These are phyloP conservation scores for Wickerhamomyces canadensis DNA, from an alignment of 805 yeast species.

Conservation along the genomic window DNA sequence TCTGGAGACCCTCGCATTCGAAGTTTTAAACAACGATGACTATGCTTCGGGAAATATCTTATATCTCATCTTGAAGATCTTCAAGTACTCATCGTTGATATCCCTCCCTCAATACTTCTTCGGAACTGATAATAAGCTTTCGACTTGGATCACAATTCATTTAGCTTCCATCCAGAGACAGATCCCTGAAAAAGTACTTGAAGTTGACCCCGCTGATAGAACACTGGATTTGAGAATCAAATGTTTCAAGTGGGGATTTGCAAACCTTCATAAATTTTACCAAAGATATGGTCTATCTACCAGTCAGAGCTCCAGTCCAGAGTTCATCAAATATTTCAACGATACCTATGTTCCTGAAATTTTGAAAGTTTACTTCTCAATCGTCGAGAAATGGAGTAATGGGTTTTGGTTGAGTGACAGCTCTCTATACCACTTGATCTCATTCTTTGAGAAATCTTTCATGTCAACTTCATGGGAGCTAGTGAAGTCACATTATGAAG, in stretches of 20 bases:
- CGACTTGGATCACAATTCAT: constrained; percentile 64
- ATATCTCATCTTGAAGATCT: constrained; percentile 58
- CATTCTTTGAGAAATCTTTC: constrained; percentile 60
- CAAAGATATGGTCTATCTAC: constrained; percentile 42
- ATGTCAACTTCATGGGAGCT: constrained; percentile 51
- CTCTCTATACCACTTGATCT: constrained; percentile 58
- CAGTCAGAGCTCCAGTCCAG: constrained; percentile 35
- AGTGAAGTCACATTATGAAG: constrained; percentile 59
- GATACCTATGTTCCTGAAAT: constrained; percentile 64
- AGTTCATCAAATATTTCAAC: constrained; percentile 51
- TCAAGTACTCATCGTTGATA: constrained; percentile 55
- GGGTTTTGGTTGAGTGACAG: constrained; percentile 61
- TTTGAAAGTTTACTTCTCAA: constrained; percentile 52
- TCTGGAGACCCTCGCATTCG: constrained; percentile 46
- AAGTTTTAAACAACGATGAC: constrained; percentile 25
- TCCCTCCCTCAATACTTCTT: constrained; percentile 51
- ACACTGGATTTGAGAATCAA: constrained; percentile 48
- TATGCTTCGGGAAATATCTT: constrained; percentile 40
- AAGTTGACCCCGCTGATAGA: constrained; percentile 43
- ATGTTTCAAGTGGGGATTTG: constrained; percentile 85
- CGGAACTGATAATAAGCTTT: constrained; percentile 29
- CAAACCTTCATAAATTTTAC: constrained; percentile 67
- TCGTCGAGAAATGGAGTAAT: constrained; percentile 35
- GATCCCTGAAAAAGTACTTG: constrained; percentile 46
- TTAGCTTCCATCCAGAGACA: constrained; percentile 50